Conservation (phyloP, 2,329 filamentous ascomycete genomes). For the Beauveria varroae region DNA sequence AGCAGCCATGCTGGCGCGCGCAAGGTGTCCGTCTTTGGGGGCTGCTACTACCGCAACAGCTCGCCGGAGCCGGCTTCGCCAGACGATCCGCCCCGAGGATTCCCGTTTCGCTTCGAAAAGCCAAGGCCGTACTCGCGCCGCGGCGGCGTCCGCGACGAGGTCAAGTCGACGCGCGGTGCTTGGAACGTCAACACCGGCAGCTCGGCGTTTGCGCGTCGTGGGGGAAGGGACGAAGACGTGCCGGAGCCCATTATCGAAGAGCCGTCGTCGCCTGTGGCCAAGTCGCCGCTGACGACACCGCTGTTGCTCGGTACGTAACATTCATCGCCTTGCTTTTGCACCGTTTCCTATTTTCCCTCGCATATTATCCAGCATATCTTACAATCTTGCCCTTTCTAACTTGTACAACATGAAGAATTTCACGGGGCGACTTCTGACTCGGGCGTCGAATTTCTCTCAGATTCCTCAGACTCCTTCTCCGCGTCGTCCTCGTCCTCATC, state of each 20-base stretch:
- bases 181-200: constrained; percentile 6
- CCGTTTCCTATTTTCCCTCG: neutral
- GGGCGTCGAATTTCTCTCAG: constrained; percentile 8
- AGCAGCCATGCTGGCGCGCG: no score
- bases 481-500: neutral
- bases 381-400: neutral
- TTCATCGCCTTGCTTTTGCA: no score
- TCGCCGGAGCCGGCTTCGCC: neutral
- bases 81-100: neutral
- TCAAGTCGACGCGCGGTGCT: constrained; percentile 3
- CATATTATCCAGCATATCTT: no score
- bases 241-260: constrained; percentile 29
- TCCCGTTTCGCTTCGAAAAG: neutral
- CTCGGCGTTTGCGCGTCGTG: neutral
- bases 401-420: neutral
- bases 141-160: neutral
- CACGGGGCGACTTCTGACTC: constrained; percentile 5
- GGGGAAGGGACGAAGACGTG: constrained; percentile 13
- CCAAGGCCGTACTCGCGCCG: neutral
- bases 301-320: constrained; percentile 24
- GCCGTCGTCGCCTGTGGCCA: constrained; percentile 18
- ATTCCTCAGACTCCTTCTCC: neutral
- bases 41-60: neutral
- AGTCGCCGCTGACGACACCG: constrained; percentile 17
- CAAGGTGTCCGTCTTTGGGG: neutral